Evolutionary conservation across 208 protist genomes (phyloP).

Genomic region (Polymyxa betae): DNA sequence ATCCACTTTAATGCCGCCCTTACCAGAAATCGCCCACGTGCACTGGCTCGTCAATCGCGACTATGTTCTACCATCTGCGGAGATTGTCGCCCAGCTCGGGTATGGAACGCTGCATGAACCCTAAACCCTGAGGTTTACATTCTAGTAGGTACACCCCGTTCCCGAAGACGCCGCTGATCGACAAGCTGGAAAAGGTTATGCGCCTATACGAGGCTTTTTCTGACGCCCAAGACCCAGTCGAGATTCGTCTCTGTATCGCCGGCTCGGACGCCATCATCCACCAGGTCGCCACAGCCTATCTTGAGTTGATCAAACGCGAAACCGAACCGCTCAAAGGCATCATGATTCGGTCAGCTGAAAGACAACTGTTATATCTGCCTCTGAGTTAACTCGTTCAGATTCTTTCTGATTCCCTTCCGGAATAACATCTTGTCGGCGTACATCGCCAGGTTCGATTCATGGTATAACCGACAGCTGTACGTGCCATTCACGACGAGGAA

Average conservation of each 20-base stretch:
- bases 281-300: slow-evolving; percentile 23
- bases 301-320: not conserved
- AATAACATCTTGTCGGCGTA: slow-evolving; percentile 50
- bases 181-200: slow-evolving; percentile 18
- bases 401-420: slow-evolving; percentile 48
- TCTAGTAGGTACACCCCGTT: slow-evolving; percentile 4
- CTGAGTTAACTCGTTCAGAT: not conserved
- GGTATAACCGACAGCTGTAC: slow-evolving; percentile 55
- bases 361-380: too few species aligned
- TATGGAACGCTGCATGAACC: not conserved
- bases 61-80: not conserved
- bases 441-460: slow-evolving; percentile 20
- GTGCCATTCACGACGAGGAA: not conserved
- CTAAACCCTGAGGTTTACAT: too few species aligned
- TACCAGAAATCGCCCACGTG: slow-evolving; percentile 36
- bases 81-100: slow-evolving; percentile 22
- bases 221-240: slow-evolving; percentile 42
- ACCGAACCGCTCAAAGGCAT: slow-evolving; percentile 44
- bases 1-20: not conserved
- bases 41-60: slow-evolving; percentile 41
- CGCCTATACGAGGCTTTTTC: slow-evolving; percentile 40
- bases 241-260: slow-evolving; percentile 42
- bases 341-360: not conserved
- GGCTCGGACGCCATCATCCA: slow-evolving; percentile 42
- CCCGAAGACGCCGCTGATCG: slow-evolving; percentile 22